Percentiles rank a stretch among this genome's conserved stretches.
Evolutionary conservation across 2,329 filamentous ascomycete species (phyloP).

Genomic region (Lecanicillium sp.): DNA sequence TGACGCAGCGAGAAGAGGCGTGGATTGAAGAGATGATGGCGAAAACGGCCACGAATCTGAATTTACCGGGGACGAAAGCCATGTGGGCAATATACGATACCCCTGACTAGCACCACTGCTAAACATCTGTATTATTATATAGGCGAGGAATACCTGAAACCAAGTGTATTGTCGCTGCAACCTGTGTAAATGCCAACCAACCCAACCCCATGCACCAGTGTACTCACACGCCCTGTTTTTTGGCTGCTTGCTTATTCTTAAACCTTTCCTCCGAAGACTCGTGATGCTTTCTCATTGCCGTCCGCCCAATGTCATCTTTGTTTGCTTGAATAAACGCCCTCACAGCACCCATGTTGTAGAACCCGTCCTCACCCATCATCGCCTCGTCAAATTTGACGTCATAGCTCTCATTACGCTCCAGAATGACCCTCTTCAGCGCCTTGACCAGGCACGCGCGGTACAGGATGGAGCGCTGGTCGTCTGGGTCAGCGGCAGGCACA

Average conservation of each 20-base stretch:
- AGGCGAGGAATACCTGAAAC: too few species aligned
- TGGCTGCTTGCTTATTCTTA: conserved; percentile 1
- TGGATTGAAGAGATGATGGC: conserved; percentile 3
- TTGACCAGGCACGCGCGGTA: conserved; percentile 28
- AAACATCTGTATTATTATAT: too few species aligned
- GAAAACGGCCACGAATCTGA: background rate
- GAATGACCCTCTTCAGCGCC: conserved; percentile 41
- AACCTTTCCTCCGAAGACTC: conserved; percentile 7
- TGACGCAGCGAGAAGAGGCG: conserved; percentile 2
- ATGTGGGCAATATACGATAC: too few species aligned
- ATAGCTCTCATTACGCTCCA: conserved; percentile 34
- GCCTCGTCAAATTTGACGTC: conserved; percentile 19
- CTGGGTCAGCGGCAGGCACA: conserved; percentile 20
- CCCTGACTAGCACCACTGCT: too few species aligned
- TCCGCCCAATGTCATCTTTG: conserved; percentile 28
- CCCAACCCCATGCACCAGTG: too few species aligned
- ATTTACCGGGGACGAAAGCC: background rate
- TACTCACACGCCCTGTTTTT: background rate
- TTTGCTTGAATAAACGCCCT: conserved; percentile 31
- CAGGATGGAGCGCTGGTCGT: conserved; percentile 15
- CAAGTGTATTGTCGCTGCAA: too few species aligned
- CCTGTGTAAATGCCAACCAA: too few species aligned
- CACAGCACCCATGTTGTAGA: conserved; percentile 36
- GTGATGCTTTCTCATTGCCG: conserved; percentile 21
- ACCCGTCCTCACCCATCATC: conserved; percentile 28